Percentiles rank a stretch among this genome's conserved stretches.
These are phyloP conservation scores for Tolypocladium pustulatum DNA, from an alignment of 2,329 filamentous ascomycete genomes.

Conservation along the genomic window DNA sequence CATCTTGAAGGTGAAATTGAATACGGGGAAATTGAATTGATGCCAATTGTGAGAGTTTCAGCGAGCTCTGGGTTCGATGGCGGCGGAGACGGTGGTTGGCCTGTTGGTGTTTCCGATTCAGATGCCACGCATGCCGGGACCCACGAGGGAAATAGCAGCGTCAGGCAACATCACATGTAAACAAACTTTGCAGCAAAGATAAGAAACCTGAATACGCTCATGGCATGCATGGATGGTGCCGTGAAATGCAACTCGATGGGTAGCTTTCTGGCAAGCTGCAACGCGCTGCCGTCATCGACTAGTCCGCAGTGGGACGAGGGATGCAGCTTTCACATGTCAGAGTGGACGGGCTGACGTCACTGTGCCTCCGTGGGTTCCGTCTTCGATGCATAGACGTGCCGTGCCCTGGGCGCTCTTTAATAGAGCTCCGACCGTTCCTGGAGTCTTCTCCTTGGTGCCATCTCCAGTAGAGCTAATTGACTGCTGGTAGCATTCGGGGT, in stretches of 20 bases:
- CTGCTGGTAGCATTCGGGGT: background rate
- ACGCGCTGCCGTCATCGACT: background rate
- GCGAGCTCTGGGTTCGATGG: background rate
- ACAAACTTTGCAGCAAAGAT: background rate
- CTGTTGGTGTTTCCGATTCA: background rate
- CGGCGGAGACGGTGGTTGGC: background rate
- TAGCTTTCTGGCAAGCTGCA: background rate
- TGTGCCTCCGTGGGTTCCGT: background rate
- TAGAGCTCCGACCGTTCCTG: background rate
- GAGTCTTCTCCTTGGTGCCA: too few species aligned
- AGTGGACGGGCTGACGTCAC: background rate
- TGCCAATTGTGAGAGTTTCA: background rate
- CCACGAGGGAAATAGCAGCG: background rate
- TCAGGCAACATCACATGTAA: background rate
- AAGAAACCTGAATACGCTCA: background rate
- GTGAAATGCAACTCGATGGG: background rate
- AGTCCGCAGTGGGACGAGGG: background rate
- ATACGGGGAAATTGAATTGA: background rate
- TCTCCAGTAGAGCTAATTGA: background rate
- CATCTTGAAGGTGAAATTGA: slow-evolving; percentile 14
- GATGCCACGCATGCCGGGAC: background rate
- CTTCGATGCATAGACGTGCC: background rate
- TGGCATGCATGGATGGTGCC: background rate
- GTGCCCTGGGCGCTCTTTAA: background rate
- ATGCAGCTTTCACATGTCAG: background rate